These are phyloP conservation scores for Leccinum variicolor DNA, from an alignment of 768 basidiomycete genomes.

Conservation along the genomic window DNA sequence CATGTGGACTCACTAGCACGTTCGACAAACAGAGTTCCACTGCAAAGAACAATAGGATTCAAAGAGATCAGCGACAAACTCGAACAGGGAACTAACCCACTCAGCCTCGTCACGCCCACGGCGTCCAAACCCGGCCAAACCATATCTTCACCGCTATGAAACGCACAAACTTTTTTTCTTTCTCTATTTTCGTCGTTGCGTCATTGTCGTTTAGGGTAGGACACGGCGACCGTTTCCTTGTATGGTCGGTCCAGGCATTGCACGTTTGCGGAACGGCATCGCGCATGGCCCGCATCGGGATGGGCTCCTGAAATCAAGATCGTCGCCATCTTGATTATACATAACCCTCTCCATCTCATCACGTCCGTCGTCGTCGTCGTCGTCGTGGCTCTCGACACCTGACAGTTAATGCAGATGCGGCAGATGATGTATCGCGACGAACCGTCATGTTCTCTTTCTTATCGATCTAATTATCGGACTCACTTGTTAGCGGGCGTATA, in stretches of 20 bases:
- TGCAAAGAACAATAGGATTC: background rate
- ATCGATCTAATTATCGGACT: background rate
- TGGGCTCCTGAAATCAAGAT: background rate
- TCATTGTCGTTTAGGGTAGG: background rate
- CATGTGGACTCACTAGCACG: background rate
- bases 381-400: background rate
- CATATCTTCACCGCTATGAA: background rate
- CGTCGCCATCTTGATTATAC: background rate
- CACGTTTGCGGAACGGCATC: background rate
- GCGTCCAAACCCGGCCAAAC: background rate
- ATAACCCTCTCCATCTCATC: background rate
- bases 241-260: background rate
- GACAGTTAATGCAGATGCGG: background rate
- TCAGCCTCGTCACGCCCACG: background rate
- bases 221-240: conserved; percentile 5
- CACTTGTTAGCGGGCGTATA: background rate
- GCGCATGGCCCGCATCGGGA: background rate
- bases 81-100: background rate
- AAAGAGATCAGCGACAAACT: background rate
- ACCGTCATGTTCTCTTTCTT: background rate
- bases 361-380: background rate
- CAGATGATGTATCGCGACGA: background rate
- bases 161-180: background rate
- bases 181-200: background rate
- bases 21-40: background rate